These are phyloP conservation scores for Asclepias syriaca DNA, from an alignment of 257 asterid species.

Conservation along the genomic window DNA sequence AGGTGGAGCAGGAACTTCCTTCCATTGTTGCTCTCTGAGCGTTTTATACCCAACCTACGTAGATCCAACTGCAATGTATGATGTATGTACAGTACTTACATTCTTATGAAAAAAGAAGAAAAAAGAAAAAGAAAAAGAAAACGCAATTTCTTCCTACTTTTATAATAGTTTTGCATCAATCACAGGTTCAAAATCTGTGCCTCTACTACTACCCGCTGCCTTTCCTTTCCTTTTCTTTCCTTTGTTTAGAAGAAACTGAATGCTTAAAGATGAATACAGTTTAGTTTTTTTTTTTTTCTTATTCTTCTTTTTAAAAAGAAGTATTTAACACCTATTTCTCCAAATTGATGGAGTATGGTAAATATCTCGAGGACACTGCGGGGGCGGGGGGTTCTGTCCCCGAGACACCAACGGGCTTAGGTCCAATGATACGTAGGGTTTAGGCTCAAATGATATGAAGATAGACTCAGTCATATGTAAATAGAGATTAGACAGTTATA, in stretches of 20 bases:
- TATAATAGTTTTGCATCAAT: constrained; percentile 16
- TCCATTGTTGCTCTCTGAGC: constrained; percentile 80
- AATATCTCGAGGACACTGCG: too few relatives aligned
- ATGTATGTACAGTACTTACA: constrained; percentile 43
- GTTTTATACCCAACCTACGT: constrained; percentile 10
- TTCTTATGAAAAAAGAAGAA: constrained; percentile 20
- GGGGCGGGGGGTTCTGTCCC: too few relatives aligned
- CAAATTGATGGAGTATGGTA: too few relatives aligned
- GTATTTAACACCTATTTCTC: too few relatives aligned
- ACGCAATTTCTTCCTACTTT: constrained; percentile 30
- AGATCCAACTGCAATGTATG: constrained; percentile 23
- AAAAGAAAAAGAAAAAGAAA: constrained; percentile 23
- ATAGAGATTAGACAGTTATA: too few relatives aligned
- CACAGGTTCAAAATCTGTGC: not conserved
- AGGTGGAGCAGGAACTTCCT: constrained; percentile 85
- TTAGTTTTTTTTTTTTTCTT: too few relatives aligned
- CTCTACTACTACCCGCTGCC: not conserved
- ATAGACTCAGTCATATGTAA: too few relatives aligned
- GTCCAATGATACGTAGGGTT: too few relatives aligned
- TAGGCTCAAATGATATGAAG: too few relatives aligned
- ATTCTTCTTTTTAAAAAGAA: too few relatives aligned
- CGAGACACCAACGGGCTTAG: too few relatives aligned
- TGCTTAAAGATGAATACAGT: too few relatives aligned
- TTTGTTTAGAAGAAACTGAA: not conserved
- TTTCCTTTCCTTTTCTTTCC: not conserved